Percentiles rank a stretch among this genome's conserved stretches.
Evolutionary conservation across 2,329 filamentous ascomycete genomes (phyloP).

Genomic region (Sclerotinia subarctica): DNA sequence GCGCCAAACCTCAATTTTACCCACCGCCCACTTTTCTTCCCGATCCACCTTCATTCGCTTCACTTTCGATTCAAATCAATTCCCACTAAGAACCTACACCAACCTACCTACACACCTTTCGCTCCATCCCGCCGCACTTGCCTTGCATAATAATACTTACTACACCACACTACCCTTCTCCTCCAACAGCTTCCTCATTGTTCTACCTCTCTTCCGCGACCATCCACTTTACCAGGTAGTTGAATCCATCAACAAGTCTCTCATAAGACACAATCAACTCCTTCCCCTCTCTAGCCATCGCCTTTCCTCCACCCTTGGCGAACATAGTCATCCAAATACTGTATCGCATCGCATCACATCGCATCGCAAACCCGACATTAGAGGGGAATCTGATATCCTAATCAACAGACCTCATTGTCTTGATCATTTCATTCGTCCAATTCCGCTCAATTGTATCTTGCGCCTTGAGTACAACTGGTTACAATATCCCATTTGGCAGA

Average conservation of each 20-base stretch:
- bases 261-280: neutral
- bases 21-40: neutral
- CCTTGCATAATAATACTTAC: neutral
- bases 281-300: neutral
- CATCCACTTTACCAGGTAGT: neutral
- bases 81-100: neutral
- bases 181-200: neutral
- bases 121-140: neutral
- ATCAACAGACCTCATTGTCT: neutral
- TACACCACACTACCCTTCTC: neutral
- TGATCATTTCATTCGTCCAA: neutral
- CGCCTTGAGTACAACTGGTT: slow-evolving; percentile 1
- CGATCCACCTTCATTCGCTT: neutral
- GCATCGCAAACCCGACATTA: neutral
- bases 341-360: neutral
- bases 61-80: neutral
- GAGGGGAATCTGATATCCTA: neutral
- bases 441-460: slow-evolving; percentile 8
- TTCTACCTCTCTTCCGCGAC: neutral
- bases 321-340: slow-evolving; percentile 1
- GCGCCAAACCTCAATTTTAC: slow-evolving; percentile 2
- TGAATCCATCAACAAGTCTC: neutral
- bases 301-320: neutral
- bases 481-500: slow-evolving; percentile 5
- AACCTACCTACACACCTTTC: neutral